phyloP scores from a whole-genome alignment of 768 basidiomycete genomes.

The Clitopilus passeckerianus region DNA sequence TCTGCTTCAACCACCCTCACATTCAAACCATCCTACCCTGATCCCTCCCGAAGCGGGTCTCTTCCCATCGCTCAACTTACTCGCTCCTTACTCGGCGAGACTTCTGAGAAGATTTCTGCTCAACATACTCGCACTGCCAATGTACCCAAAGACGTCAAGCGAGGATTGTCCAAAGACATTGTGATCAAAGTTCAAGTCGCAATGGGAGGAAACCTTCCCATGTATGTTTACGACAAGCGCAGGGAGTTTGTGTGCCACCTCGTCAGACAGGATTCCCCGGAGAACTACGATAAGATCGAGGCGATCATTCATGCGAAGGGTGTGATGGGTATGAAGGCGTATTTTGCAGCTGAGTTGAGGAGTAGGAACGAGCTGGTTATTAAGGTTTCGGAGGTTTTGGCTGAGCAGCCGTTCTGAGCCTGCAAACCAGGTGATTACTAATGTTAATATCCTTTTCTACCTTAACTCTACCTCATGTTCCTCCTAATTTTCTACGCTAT shows the following conservation, averaged over 20 bases:
- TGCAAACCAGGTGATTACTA: no score
- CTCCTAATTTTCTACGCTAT: no score
- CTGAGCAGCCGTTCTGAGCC: conserved; percentile 47
- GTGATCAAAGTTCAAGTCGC: conserved; percentile 50
- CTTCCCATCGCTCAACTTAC: conserved; percentile 21
- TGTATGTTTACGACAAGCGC: conserved; percentile 49
- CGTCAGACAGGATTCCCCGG: conserved; percentile 21
- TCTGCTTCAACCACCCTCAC: conserved; percentile 37
- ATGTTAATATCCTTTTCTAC: no score
- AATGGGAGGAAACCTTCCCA: conserved; percentile 11
- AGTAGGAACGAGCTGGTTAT: conserved; percentile 39
- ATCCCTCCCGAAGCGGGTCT: background rate
- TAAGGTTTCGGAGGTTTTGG: conserved; percentile 36
- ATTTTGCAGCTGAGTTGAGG: conserved; percentile 45
- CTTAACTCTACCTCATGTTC: no score
- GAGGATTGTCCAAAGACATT: conserved; percentile 28
- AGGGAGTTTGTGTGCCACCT: conserved; percentile 46
- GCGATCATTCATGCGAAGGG: conserved; percentile 29
- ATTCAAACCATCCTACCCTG: conserved; percentile 37
- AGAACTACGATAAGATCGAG: conserved; percentile 35
- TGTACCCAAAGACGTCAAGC: conserved; percentile 13
- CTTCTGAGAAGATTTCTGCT: conserved; percentile 10
- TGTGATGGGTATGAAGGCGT: conserved; percentile 37
- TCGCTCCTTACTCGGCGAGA: conserved; percentile 23
- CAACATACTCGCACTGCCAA: conserved; percentile 17